phyloP scores from a whole-genome alignment of 2,329 filamentous ascomycete genomes.

The Cladosporium phlei region DNA sequence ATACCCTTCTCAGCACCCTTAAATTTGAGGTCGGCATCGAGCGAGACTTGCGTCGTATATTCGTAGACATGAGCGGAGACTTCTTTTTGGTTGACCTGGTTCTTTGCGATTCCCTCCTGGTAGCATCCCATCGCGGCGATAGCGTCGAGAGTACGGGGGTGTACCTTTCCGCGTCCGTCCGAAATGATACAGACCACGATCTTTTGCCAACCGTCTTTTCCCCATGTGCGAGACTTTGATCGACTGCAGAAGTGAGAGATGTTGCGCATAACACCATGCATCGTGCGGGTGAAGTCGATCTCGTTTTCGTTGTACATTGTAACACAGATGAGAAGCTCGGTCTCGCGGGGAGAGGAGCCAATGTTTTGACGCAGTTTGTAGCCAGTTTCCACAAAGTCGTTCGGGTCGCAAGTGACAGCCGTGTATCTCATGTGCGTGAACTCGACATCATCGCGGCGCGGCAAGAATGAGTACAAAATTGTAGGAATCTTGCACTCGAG shows the following conservation, averaged over 20 bases:
- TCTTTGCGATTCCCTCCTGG: slow-evolving; percentile 97
- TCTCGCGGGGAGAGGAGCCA: slow-evolving; percentile 76
- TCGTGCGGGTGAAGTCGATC: slow-evolving; percentile 91
- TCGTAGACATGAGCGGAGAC: slow-evolving; percentile 98
- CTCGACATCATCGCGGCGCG: slow-evolving; percentile 84
- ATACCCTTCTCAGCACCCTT: slow-evolving; percentile 99
- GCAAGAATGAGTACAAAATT: slow-evolving; percentile 94
- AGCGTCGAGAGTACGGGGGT: slow-evolving; percentile 87
- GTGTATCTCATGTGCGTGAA: slow-evolving; percentile 99
- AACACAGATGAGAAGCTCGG: slow-evolving; percentile 91
- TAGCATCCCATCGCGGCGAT: slow-evolving; percentile 96
- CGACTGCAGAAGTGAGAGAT: slow-evolving; percentile 94
- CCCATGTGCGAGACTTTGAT: slow-evolving; percentile 90
- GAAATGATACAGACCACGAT: slow-evolving; percentile 97
- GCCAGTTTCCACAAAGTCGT: slow-evolving; percentile 81
- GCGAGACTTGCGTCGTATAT: slow-evolving; percentile 95
- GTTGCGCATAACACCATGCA: slow-evolving; percentile 99
- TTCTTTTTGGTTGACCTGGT: slow-evolving; percentile 91
- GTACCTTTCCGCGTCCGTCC: slow-evolving; percentile 88
- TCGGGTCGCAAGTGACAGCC: slow-evolving; percentile 94
- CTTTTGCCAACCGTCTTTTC: slow-evolving; percentile 96
- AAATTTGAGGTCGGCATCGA: slow-evolving; percentile 94
- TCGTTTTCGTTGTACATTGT: slow-evolving; percentile 99
- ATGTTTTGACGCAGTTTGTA: slow-evolving; percentile 93
- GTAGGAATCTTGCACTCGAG: slow-evolving; percentile 99